Evolutionary conservation across 2,329 filamentous ascomycete genomes (phyloP).

Genomic region (Cercospora sp.): DNA sequence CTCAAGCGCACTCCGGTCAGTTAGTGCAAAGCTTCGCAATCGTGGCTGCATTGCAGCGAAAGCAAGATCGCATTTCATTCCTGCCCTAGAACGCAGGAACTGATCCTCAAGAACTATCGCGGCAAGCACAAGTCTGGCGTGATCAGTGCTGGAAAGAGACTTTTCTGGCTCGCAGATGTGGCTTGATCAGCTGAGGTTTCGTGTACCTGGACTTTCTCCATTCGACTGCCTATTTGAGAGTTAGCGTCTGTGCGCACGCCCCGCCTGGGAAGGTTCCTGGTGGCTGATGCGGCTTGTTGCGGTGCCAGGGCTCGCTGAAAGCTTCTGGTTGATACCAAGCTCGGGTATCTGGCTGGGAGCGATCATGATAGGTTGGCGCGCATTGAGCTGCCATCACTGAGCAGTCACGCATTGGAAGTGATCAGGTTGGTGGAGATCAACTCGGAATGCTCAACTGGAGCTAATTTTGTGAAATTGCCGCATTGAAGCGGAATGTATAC

Average conservation of each 20-base stretch:
- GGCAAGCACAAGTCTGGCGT: not conserved
- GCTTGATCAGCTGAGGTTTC: not conserved
- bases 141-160: not conserved
- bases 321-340: not conserved
- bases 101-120: not conserved
- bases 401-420: not conserved
- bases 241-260: not conserved
- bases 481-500: not conserved
- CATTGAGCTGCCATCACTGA: too few species aligned
- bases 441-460: not conserved
- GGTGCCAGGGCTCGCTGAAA: not conserved
- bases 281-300: not conserved
- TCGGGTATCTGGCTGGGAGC: not conserved
- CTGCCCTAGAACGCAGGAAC: not conserved
- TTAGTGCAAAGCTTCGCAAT: not conserved
- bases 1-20: not conserved
- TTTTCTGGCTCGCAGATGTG: not conserved
- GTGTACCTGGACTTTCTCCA: not conserved
- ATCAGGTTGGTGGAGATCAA: not conserved
- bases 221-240: not conserved
- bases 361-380: not conserved
- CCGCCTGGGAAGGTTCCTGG: not conserved
- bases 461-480: not conserved
- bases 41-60: not conserved
- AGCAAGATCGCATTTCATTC: not conserved